Base-by-base conservation (phyloP, 2,329 filamentous ascomycete species). In the Penicillium nordicum region DNA sequence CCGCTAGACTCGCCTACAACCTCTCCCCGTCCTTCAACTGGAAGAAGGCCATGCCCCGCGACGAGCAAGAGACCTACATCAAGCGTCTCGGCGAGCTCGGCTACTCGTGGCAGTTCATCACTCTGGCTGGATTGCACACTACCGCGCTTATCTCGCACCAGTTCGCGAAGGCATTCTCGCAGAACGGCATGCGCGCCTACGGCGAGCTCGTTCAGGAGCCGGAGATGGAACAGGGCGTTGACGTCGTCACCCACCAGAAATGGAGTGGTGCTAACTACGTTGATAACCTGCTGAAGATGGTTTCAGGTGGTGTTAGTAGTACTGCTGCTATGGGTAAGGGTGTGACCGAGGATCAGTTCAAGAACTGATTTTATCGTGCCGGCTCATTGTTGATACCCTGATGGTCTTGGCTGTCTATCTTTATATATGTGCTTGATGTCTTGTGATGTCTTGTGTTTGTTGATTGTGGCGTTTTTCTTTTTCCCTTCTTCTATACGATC, bases 101-200 rank as follows among this genome's bases (percentile, higher is more conserved):
- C 61, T 99, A 99, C 84, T 96, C 91, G 85, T 99, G 94, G 94
- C 94, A 99, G 78, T 99, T 99, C 82, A 99, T 99, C 81, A 99
- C 94, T n/a, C 85, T 99, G 45, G 94, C 93, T 5, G 94, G 94
- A 65, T 83, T 99, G 72, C 94, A 99, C 82, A 96, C 91, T 60
- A 97, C 91, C 4, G 94, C 93, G 37, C 85, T 99, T 51, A 95
- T 96, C 78, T 88, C 88, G 69, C 86, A 97, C 78, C 86, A 88
- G 61, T 99, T 99, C 78, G 87, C 91, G 58, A 84, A 86, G 72
- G 90, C 90, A 47, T 99, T 89, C 74, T 82, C 88, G 55, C 80
- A 85, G 74, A 80, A 88, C 58, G 93, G 93, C 55, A 99, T 99
- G 93, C 87, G 92, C 55, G 94, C 93, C 14, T 99, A 97, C 75